Base-by-base conservation (phyloP, 2,329 filamentous ascomycete species). In the Blastomyces parvus region DNA sequence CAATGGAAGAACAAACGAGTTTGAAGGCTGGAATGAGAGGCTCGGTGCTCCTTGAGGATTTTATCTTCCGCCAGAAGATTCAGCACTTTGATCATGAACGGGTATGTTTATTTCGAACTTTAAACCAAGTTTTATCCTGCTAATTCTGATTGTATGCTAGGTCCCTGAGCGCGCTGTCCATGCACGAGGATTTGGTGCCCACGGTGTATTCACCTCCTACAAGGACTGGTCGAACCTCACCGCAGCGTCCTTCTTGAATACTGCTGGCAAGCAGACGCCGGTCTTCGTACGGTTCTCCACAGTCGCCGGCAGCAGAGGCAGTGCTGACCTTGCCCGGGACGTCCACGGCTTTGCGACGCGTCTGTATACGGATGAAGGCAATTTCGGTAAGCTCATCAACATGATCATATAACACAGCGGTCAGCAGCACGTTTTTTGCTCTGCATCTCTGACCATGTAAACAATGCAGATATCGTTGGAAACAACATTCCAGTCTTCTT, bases 231-330 rank as follows among this genome's bases (percentile, higher is more conserved):
- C 82, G 59, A 88, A 89, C 73, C 80, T 89, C 66, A 90, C 87
- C 0, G 83, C 83, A 6, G 87, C 87, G 13, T 86, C 84, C 0
- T 89, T 89, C 73, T 76, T 89, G 19, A 73, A 71, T 8, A 71
- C 74, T 1, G 72, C 78, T n/a, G 83, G 80, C 48, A 88, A 89
- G 72, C 73, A 86, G 70, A 86, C 86, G 0, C 80, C 84, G 0
- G 77, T 86, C 0, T 89, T 90, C 69, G 78, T 87, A n/a, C 85
- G 88, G 19, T 89, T 90, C 72, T 90, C 88, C 0, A 90, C 88
- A 1, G 88, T 91, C 11, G 84, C 86, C 25, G 87, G 87, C 2
- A 87, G 83, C 42, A 80, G 84, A 17, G 88, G 88, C 38, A 88
- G 85, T 68, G 82, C 85, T 1, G 88, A 91, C 69, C 87, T 86